Conservation (phyloP, 2,329 filamentous ascomycete genomes). For the Fonsecaea nubica region DNA sequence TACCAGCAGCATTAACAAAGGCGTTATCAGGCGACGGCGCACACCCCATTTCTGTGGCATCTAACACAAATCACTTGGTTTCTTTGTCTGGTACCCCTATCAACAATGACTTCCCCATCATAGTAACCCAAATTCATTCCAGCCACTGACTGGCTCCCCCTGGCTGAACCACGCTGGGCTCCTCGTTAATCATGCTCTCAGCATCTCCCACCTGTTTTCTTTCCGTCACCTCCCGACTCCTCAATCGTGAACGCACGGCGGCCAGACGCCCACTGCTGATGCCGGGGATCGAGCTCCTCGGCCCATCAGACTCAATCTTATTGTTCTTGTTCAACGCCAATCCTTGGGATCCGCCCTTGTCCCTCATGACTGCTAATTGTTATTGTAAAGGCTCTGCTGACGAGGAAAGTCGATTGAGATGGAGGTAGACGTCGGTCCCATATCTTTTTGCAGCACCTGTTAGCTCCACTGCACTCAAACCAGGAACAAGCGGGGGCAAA, state of each 20-base stretch:
- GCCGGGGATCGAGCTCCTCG: conserved; percentile 13
- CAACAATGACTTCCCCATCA: neutral
- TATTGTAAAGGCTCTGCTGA: conserved; percentile 97
- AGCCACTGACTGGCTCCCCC: conserved; percentile 37
- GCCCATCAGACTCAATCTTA: conserved; percentile 12
- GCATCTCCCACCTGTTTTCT: conserved; percentile 89
- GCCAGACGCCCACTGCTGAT: conserved; percentile 48
- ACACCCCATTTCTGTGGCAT: neutral
- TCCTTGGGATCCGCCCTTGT: conserved; percentile 59
- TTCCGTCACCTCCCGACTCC: conserved; percentile 77
- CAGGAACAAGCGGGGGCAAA: conserved; percentile 6
- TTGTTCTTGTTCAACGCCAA: conserved; percentile 46
- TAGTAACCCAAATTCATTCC: conserved; percentile 28
- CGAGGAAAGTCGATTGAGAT: conserved; percentile 92
- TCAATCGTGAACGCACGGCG: conserved; percentile 73
- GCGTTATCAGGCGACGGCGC: neutral
- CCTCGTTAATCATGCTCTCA: conserved; percentile 73
- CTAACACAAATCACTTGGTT: conserved; percentile 7
- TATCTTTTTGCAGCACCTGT: conserved; percentile 65
- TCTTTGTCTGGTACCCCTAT: conserved; percentile 13
- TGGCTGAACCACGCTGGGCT: conserved; percentile 38
- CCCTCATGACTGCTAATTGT: conserved; percentile 74
- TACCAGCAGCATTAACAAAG: neutral
- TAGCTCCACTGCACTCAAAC: neutral
- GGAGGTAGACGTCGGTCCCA: conserved; percentile 97